phyloP scores from a whole-genome alignment of 163 green algal genomes.

The Chlorella variabilis region DNA sequence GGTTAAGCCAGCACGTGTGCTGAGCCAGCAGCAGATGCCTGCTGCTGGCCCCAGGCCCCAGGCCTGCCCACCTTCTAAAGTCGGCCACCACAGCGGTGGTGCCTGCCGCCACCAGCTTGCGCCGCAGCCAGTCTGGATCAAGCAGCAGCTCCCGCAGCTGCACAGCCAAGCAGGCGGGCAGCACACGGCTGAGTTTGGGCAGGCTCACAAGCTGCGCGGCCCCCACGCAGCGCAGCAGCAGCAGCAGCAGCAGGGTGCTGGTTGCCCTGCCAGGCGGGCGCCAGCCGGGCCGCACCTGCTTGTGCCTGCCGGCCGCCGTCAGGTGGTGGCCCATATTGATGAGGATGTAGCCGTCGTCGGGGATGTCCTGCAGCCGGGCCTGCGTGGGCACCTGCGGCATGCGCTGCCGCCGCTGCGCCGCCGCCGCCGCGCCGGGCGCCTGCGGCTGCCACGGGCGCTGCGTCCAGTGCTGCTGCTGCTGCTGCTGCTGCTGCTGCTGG shows the following conservation, averaged over 20 bases:
- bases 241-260: not conserved
- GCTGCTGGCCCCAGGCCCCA: not conserved
- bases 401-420: not conserved
- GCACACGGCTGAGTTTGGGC: too few relatives aligned
- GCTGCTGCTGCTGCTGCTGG: not conserved
- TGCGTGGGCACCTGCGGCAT: not conserved
- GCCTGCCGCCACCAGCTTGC: conserved; percentile 81
- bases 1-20: too few relatives aligned
- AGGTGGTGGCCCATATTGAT: conserved; percentile 78
- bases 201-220: too few relatives aligned
- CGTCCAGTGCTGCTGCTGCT: not conserved
- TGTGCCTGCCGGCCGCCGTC: conserved; percentile 48
- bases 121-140: conserved; percentile 79
- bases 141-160: conserved; percentile 66
- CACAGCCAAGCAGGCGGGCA: too few relatives aligned
- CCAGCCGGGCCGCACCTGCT: not conserved
- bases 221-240: not conserved
- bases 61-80: conserved; percentile 58
- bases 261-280: too few relatives aligned
- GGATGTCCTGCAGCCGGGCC: conserved; percentile 43
- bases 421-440: not conserved
- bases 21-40: too few relatives aligned
- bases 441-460: conserved; percentile 6
- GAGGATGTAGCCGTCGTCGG: conserved; percentile 73
- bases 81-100: conserved; percentile 74